phyloP scores from a whole-genome alignment of 345 rosid species.

The Viola odorata region DNA sequence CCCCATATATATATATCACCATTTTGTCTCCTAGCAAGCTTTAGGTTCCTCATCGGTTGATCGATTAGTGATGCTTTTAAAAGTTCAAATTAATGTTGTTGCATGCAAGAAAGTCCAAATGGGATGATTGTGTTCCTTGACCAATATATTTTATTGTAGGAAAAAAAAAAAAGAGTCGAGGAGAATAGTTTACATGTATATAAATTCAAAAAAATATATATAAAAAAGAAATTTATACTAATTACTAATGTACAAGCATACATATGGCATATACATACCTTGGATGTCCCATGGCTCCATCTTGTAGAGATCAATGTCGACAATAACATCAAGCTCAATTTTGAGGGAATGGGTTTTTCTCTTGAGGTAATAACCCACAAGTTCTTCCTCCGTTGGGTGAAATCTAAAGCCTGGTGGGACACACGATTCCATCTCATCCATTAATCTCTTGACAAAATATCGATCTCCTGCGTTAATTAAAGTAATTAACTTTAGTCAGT shows the following conservation, averaged over 20 bases:
- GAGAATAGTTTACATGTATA: no score
- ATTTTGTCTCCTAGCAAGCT: neutral
- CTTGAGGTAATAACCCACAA: slow-evolving; percentile 84
- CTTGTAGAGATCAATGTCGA: slow-evolving; percentile 85
- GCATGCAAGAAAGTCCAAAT: no score
- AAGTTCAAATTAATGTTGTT: no score
- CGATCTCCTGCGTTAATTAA: slow-evolving; percentile 15
- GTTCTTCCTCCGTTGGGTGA: slow-evolving; percentile 97
- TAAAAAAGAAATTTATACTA: no score
- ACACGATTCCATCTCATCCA: slow-evolving; percentile 61
- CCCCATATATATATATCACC: neutral
- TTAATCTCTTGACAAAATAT: slow-evolving; percentile 12
- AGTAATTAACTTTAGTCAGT: no score
- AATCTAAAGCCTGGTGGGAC: slow-evolving; percentile 96
- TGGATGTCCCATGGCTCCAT: slow-evolving; percentile 99
- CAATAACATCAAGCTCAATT: slow-evolving; percentile 75
- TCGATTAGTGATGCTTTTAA: neutral
- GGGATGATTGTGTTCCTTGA: no score
- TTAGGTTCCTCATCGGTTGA: neutral
- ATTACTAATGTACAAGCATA: no score
- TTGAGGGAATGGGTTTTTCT: slow-evolving; percentile 70
- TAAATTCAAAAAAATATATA: no score
- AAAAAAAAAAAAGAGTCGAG: no score
- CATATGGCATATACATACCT: slow-evolving; percentile 36
- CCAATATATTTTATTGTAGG: no score